Base-by-base conservation (phyloP, 2,329 filamentous ascomycete genomes). In the Pseudogymnoascus sp. region DNA sequence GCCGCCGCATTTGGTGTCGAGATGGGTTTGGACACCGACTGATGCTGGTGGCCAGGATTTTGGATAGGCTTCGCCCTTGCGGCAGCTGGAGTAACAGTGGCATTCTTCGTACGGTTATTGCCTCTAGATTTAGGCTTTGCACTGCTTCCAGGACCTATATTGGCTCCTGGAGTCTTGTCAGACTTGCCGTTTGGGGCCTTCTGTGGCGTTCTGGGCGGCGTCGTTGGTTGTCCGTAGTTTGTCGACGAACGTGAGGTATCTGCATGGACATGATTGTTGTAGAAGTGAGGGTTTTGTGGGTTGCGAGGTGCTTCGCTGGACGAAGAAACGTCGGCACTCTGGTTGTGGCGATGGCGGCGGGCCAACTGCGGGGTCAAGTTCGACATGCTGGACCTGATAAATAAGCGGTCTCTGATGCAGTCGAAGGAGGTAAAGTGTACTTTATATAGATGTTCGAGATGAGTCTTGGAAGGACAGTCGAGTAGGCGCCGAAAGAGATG, bases 371-470 rank as follows among this genome's bases (percentile, higher is more conserved):
- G 72, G 61, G 71, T 68, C 69, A 73, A 73, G 57, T 75, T 71
- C 69, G 78, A 77, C 78, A 80, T 81, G 60, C 71, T 70, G 67
- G 74, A 74, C 74, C 78, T 77, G 75, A 77, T 74, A 78, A 78
- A 79, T 79, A 78, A 70, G 72, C 75, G 77, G 75, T 75, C 76
- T 71, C 69, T 65, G 32, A 58, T 25, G 57, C 57, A 22, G 57
- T 65, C 66, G 64, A 68, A 38, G 60, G 37, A 61, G 65, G 64
- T 63, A 60, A 63, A 61, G 69, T 67, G 69, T 65, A 67, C 47
- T 54, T 54, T 14, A 54, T 54, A 54, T 54, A 32, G 47, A 54
- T 14, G 47, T 7, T 54, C 9, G 9, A 20, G 16, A 54, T 28
- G 20, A 12, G 47, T 30, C 47, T 32, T 54, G 6, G 28, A 30